Percentiles rank a stretch among this genome's conserved stretches.
These are phyloP conservation scores for Raddia guianensis DNA, from an alignment of 176 grass and related monocot genomes.

Conservation along the genomic window DNA sequence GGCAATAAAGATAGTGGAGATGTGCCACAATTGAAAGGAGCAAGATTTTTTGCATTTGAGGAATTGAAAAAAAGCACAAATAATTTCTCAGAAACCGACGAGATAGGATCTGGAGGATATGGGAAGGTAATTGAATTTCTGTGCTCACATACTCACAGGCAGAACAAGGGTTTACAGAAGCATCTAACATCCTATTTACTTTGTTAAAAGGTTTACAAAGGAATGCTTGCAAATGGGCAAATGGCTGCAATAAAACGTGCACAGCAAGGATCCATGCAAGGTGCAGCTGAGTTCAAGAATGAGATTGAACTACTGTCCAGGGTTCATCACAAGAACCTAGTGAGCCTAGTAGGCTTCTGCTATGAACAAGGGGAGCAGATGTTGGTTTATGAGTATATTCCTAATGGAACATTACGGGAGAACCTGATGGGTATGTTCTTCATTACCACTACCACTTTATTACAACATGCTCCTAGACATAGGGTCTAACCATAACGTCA, in stretches of 20 bases:
- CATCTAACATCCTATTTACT: conserved; percentile 31
- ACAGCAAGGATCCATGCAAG: conserved; percentile 80
- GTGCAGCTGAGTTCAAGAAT: conserved; percentile 75
- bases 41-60: conserved; percentile 61
- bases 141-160: not conserved
- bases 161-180: not conserved
- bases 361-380: conserved; percentile 78
- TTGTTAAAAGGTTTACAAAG: conserved; percentile 65
- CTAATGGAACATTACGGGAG: conserved; percentile 64
- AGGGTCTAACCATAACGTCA: conserved; percentile 19
- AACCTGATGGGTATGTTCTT: conserved; percentile 63
- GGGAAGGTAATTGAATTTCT: conserved; percentile 58
- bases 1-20: conserved; percentile 50
- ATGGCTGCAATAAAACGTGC: conserved; percentile 69
- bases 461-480: conserved; percentile 5
- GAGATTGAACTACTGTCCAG: conserved; percentile 75
- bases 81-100: conserved; percentile 62
- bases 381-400: conserved; percentile 75
- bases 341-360: conserved; percentile 72
- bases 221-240: conserved; percentile 56
- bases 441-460: conserved; percentile 8
- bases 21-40: conserved; percentile 63
- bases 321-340: conserved; percentile 86
- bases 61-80: conserved; percentile 71
- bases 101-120: conserved; percentile 76